Conservation (phyloP, 768 basidiomycete genomes). For the Serendipita sp. region DNA sequence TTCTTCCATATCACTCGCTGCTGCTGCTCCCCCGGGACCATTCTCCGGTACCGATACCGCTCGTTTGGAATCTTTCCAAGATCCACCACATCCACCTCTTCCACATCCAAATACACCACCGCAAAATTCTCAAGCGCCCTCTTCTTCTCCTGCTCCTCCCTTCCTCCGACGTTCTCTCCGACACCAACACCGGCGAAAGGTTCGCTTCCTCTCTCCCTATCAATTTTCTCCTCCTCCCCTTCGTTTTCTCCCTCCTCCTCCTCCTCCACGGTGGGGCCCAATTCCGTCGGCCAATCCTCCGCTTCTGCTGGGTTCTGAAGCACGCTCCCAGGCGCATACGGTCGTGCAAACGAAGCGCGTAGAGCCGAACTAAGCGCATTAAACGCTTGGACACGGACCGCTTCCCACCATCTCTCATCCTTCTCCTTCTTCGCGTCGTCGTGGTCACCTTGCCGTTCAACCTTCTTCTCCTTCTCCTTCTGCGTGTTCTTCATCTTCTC, state of each 20-base stretch:
- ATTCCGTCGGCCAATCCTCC: not conserved
- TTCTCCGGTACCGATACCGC: not conserved
- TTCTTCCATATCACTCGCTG: not conserved
- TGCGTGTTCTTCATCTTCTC: too few species aligned
- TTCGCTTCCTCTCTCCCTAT: not conserved
- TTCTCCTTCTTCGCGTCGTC: not conserved
- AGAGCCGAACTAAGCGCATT: not conserved
- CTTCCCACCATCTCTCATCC: not conserved
- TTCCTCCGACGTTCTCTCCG: too few species aligned
- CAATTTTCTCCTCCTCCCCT: conserved; percentile 26
- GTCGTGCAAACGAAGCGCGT: conserved; percentile 1
- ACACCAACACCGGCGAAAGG: too few species aligned
- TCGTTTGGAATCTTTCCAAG: conserved; percentile 38
- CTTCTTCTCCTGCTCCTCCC: conserved; percentile 31
- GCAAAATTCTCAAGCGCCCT: conserved; percentile 52
- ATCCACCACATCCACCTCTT: conserved; percentile 53
- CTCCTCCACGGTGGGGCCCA: not conserved
- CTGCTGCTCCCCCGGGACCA: not conserved
- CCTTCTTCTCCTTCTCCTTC: too few species aligned
- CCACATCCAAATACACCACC: conserved; percentile 54
- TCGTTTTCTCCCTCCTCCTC: conserved; percentile 31
- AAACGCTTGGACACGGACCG: not conserved
- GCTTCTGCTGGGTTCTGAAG: not conserved
- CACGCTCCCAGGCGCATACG: not conserved
- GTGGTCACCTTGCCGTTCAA: too few species aligned